Evolutionary conservation across 495 filamentous ascomycete genomes (phyloP).

Genomic region (Penicillium cinerascens): DNA sequence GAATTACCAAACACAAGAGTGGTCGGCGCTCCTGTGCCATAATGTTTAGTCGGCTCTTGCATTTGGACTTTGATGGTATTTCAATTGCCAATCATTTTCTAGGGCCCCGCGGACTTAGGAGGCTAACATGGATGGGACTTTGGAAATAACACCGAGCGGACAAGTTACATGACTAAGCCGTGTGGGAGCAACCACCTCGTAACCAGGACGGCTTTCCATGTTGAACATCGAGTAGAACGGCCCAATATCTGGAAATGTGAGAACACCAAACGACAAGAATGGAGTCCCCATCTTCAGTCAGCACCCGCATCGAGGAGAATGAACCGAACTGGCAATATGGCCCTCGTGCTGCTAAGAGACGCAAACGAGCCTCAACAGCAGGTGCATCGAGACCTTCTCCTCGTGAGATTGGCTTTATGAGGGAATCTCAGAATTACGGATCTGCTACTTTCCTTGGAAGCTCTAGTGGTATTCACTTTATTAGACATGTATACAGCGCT

Average conservation of each 20-base stretch:
- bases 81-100: background rate
- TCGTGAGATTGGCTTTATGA: conserved; percentile 41
- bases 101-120: too few species aligned
- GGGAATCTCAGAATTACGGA: conserved; percentile 31
- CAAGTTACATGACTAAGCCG: background rate
- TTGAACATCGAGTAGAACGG: background rate
- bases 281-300: conserved; percentile 17
- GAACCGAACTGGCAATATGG: conserved; percentile 19
- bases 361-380: conserved; percentile 24
- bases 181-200: too few species aligned
- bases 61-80: background rate
- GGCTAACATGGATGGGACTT: too few species aligned
- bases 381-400: conserved; percentile 20
- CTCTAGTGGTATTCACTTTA: conserved; percentile 50
- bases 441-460: conserved; percentile 46
- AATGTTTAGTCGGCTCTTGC: background rate
- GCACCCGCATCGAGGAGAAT: conserved; percentile 15
- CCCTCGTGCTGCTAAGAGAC: conserved; percentile 26
- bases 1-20: background rate
- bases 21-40: background rate
- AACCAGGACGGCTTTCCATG: background rate
- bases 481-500: conserved; percentile 43
- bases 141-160: too few species aligned
- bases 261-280: conserved; percentile 2
- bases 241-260: background rate